Evolutionary conservation across 2,329 filamentous ascomycete species (phyloP).

Genomic region (Aphanoascus verrucosus): DNA sequence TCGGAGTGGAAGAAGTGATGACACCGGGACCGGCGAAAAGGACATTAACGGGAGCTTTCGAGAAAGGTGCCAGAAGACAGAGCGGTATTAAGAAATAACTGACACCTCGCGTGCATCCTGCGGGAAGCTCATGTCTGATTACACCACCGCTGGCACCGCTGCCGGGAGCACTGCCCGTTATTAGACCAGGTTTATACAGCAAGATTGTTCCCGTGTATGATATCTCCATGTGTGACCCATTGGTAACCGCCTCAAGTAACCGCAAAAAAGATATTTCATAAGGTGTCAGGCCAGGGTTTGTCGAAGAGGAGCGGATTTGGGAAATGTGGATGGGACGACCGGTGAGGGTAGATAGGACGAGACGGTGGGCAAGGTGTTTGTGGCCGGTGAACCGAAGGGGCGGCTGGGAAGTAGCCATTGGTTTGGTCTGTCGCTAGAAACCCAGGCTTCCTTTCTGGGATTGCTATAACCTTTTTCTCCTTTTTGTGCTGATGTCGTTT

Average conservation of each 20-base stretch:
- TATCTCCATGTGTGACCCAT: slow-evolving; percentile 89
- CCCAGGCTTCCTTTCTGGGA: background rate
- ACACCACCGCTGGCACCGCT: slow-evolving; percentile 64
- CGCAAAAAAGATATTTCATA: slow-evolving; percentile 94
- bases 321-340: slow-evolving; percentile 84
- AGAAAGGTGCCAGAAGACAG: slow-evolving; percentile 83
- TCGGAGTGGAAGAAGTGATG: slow-evolving; percentile 74
- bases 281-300: slow-evolving; percentile 75
- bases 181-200: slow-evolving; percentile 81
- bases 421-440: background rate
- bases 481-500: background rate
- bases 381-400: slow-evolving; percentile 71
- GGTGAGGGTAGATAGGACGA: slow-evolving; percentile 83
- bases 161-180: slow-evolving; percentile 72
- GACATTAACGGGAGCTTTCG: slow-evolving; percentile 82
- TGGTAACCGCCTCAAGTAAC: slow-evolving; percentile 86
- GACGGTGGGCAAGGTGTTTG: slow-evolving; percentile 67
- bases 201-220: slow-evolving; percentile 92
- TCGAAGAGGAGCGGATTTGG: slow-evolving; percentile 80
- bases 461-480: background rate
- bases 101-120: slow-evolving; percentile 65
- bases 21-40: slow-evolving; percentile 83
- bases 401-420: slow-evolving; percentile 37
- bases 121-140: slow-evolving; percentile 68
- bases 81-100: slow-evolving; percentile 88